phyloP scores from a whole-genome alignment of 768 basidiomycete genomes.

The Lactifluus echinatus region DNA sequence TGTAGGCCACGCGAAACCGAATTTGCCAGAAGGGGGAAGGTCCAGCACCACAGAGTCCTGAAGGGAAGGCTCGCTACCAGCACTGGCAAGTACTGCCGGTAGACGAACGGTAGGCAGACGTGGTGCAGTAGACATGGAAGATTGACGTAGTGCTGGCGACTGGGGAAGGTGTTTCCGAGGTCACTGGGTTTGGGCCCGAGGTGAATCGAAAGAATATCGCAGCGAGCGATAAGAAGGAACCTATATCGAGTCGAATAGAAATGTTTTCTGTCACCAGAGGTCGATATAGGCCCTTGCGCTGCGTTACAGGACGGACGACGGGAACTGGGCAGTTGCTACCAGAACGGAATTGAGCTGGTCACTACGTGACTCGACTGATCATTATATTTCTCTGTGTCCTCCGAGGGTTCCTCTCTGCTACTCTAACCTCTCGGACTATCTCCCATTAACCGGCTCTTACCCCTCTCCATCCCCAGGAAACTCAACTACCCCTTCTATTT shows the following conservation, averaged over 20 bases:
- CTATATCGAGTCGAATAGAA: conserved; percentile 11
- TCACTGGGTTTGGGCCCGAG: conserved; percentile 4
- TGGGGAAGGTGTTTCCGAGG: background rate
- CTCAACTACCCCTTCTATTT: background rate
- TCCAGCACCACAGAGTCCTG: conserved; percentile 41
- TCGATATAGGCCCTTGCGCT: conserved; percentile 9
- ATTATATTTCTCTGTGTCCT: background rate
- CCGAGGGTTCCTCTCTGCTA: background rate
- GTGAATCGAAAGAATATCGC: conserved; percentile 5
- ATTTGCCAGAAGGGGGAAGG: conserved; percentile 43
- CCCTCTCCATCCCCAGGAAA: background rate
- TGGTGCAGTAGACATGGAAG: conserved; percentile 26
- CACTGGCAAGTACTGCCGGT: conserved; percentile 33
- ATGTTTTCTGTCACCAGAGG: conserved; percentile 3
- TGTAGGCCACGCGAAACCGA: conserved; percentile 50
- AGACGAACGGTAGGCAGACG: conserved; percentile 44
- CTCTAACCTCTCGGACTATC: background rate
- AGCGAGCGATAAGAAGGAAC: conserved; percentile 4
- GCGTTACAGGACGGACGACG: background rate
- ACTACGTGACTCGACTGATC: background rate
- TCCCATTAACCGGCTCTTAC: background rate
- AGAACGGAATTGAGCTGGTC: conserved; percentile 11
- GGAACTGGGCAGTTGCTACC: conserved; percentile 2
- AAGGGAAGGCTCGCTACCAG: conserved; percentile 32
- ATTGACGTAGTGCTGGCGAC: conserved; percentile 1